These are phyloP conservation scores for Tetracentron sinense DNA, from an alignment of 164 flowering plant species.

Conservation along the genomic window DNA sequence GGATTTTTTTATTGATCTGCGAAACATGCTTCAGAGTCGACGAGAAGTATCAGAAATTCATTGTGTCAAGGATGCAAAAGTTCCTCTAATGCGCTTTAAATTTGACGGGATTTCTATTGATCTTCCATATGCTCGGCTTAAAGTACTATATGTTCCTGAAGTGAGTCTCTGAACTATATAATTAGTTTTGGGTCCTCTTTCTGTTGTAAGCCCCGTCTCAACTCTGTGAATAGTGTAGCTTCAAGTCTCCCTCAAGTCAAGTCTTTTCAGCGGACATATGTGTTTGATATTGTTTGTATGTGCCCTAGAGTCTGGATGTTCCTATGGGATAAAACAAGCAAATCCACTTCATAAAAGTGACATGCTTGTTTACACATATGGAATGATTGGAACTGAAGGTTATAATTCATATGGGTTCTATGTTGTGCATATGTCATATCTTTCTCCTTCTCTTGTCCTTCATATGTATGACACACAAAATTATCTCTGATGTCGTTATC, in stretches of 20 bases:
- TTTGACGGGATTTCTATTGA: conserved; percentile 52
- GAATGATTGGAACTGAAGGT: background rate
- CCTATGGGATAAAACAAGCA: too few relatives aligned
- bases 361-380: too few relatives aligned
- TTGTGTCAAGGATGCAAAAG: conserved; percentile 60
- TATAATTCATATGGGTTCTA: background rate
- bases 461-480: background rate
- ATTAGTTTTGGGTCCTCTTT: background rate
- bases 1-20: conserved; percentile 56
- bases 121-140: conserved; percentile 52
- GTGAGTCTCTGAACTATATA: conserved; percentile 22
- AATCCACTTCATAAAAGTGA: too few relatives aligned
- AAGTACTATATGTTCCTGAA: conserved; percentile 41
- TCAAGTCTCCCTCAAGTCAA: too few relatives aligned
- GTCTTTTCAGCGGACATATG: too few relatives aligned
- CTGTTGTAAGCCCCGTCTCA: too few relatives aligned
- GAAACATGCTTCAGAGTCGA: conserved; percentile 44
- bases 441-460: background rate
- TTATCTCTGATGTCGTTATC: background rate
- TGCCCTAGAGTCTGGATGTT: too few relatives aligned
- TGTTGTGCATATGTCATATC: background rate
- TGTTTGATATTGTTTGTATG: too few relatives aligned
- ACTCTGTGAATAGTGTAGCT: too few relatives aligned
- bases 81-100: conserved; percentile 59
- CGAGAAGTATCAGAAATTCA: conserved; percentile 44